Conservation (phyloP, 768 basidiomycete species). For the Lentinus tigrinus region DNA sequence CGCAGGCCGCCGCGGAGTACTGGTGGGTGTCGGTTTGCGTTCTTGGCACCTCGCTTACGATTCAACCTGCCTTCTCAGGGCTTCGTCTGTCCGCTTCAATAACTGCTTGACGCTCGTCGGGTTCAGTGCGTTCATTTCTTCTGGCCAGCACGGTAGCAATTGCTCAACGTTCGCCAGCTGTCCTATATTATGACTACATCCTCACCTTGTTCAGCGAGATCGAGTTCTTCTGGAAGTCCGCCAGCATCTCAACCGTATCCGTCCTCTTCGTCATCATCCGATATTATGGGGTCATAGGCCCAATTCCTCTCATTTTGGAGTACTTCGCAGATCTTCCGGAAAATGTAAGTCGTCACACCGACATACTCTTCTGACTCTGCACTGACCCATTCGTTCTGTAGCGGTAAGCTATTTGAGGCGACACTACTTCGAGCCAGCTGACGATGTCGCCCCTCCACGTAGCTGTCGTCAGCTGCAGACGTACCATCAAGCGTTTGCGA, state of each 20-base stretch:
- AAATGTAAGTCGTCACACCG: background rate
- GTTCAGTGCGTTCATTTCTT: background rate
- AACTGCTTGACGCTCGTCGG: conserved; percentile 1
- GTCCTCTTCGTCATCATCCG: conserved; percentile 23
- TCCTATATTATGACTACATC: conserved; percentile 45
- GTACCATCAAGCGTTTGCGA: conserved; percentile 13
- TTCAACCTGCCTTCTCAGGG: conserved; percentile 1
- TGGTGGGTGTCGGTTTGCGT: background rate
- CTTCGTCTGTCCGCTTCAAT: conserved; percentile 3
- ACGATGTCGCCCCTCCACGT: background rate
- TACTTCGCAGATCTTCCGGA: conserved; percentile 8
- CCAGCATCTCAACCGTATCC: conserved; percentile 16
- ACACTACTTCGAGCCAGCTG: background rate
- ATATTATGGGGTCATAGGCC: conserved; percentile 23
- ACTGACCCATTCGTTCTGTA: background rate
- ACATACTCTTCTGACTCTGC: background rate
- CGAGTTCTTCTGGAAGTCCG: conserved; percentile 42
- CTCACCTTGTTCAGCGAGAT: conserved; percentile 45
- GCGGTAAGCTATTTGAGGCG: background rate
- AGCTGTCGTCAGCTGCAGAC: conserved; percentile 11
- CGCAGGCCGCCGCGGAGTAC: conserved; percentile 5
- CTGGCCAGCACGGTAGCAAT: background rate
- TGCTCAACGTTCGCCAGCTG: conserved; percentile 8
- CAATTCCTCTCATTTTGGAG: conserved; percentile 18
- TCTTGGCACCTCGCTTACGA: conserved; percentile 1